Percentiles rank a stretch among this genome's conserved stretches.
Conservation (phyloP, 2,329 filamentous ascomycete species). For the Plenodomus biglobosus region DNA sequence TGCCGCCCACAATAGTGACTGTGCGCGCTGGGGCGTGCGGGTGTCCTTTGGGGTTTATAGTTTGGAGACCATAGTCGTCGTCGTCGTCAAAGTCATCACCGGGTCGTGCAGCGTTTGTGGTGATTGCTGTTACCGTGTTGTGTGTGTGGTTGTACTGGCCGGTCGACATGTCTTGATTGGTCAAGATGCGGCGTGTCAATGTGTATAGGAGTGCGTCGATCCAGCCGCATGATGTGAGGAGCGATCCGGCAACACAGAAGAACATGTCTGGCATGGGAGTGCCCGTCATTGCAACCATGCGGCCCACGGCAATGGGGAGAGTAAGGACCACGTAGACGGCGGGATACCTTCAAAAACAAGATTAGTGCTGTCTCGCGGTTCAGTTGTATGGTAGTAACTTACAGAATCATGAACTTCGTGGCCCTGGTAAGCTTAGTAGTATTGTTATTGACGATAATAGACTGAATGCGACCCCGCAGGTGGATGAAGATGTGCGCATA, state of each 20-base stretch:
- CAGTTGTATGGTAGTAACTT: background rate
- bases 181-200: constrained; percentile 46
- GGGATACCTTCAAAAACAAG: constrained; percentile 52
- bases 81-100: constrained; percentile 15
- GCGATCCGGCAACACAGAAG: constrained; percentile 61
- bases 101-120: constrained; percentile 26
- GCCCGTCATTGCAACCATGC: constrained; percentile 45
- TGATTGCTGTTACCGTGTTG: constrained; percentile 20
- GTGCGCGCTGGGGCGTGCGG: constrained; percentile 25
- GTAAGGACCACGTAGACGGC: constrained; percentile 68
- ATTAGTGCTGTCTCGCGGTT: background rate
- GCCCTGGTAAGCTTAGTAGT: constrained; percentile 44
- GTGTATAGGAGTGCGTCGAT: constrained; percentile 49
- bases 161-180: constrained; percentile 35
- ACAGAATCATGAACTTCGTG: constrained; percentile 58
- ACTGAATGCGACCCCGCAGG: constrained; percentile 49
- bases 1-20: constrained; percentile 42
- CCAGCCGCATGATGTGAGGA: constrained; percentile 56
- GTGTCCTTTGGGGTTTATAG: constrained; percentile 33
- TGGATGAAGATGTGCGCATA: constrained; percentile 55
- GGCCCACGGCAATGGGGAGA: constrained; percentile 59
- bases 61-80: constrained; percentile 29
- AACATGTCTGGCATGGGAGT: constrained; percentile 53
- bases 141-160: constrained; percentile 26
- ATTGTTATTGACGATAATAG: constrained; percentile 36